A percentile compares a stretch with the other conserved stretches of the same genome.
Conservation (phyloP, 73 alveolate genomes). For the Tetrahymena elliotti region DNA sequence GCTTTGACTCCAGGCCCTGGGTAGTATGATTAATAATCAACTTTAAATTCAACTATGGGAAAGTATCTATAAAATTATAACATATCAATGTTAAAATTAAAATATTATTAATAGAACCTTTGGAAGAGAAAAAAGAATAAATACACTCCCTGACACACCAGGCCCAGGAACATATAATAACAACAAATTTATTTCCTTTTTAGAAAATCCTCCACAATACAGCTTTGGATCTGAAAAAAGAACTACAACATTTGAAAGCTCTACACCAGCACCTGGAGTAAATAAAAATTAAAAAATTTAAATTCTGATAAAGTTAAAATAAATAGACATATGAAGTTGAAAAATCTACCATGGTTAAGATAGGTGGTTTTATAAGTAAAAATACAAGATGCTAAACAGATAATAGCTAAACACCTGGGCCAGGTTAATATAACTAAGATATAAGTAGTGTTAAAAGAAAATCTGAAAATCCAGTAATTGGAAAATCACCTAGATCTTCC, state of each 20-base stretch:
- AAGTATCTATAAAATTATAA: not conserved
- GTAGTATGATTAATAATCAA: not conserved
- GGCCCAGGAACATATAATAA: not conserved
- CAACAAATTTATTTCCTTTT: not conserved
- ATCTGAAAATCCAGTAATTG: not conserved
- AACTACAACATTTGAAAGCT: not conserved
- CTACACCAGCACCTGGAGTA: not conserved
- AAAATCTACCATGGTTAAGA: not conserved
- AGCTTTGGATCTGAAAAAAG: not conserved
- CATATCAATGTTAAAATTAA: not conserved
- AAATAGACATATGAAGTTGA: not conserved
- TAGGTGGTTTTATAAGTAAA: not conserved
- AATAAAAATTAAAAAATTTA: not conserved
- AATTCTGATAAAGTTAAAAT: not conserved
- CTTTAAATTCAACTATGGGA: not conserved
- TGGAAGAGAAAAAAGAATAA: not conserved
- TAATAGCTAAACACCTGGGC: not conserved
- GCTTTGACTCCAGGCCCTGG: not conserved
- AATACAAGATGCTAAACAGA: not conserved
- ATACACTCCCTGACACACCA: not conserved
- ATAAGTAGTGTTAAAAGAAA: not conserved
- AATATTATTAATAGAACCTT: not conserved
- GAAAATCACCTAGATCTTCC: not conserved
- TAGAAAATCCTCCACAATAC: not conserved
- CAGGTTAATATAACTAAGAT: not conserved